Conservation (phyloP, 2,329 filamentous ascomycete genomes). For the Monilinia fructigena region DNA sequence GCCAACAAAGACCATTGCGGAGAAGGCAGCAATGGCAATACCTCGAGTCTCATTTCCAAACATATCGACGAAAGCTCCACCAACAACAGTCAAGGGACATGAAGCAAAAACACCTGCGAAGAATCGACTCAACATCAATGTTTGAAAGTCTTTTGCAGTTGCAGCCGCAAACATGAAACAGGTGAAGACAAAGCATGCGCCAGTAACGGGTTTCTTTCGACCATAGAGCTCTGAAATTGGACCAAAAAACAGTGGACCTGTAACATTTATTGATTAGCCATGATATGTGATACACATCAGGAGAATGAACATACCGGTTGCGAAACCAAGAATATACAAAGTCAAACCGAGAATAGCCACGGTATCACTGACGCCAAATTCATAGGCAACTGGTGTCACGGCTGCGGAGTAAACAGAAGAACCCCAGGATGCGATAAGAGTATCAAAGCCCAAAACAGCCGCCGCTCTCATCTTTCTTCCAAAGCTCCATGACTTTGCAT, state of each 20-base stretch:
- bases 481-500: constrained; percentile 25
- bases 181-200: constrained; percentile 42
- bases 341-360: constrained; percentile 57
- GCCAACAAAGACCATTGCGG: constrained; percentile 43
- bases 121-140: constrained; percentile 54
- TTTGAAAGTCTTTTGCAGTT: constrained; percentile 52
- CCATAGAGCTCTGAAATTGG: constrained; percentile 63
- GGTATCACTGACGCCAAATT: constrained; percentile 56
- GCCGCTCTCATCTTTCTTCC: constrained; percentile 13
- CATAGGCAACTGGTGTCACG: constrained; percentile 47
- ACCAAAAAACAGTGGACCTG: constrained; percentile 63
- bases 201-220: constrained; percentile 54
- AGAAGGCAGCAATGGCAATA: constrained; percentile 64
- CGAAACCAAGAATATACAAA: constrained; percentile 59
- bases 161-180: constrained; percentile 56
- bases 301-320: constrained; percentile 49
- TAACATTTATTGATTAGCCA: not conserved
- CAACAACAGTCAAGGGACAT: constrained; percentile 51
- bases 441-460: constrained; percentile 40
- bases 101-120: constrained; percentile 50
- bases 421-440: constrained; percentile 23
- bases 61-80: constrained; percentile 62
- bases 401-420: constrained; percentile 48
- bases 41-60: constrained; percentile 59
- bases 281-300: not conserved